These are phyloP conservation scores for Fusarium newnesense DNA, from an alignment of 2,329 filamentous ascomycete genomes.

Conservation along the genomic window DNA sequence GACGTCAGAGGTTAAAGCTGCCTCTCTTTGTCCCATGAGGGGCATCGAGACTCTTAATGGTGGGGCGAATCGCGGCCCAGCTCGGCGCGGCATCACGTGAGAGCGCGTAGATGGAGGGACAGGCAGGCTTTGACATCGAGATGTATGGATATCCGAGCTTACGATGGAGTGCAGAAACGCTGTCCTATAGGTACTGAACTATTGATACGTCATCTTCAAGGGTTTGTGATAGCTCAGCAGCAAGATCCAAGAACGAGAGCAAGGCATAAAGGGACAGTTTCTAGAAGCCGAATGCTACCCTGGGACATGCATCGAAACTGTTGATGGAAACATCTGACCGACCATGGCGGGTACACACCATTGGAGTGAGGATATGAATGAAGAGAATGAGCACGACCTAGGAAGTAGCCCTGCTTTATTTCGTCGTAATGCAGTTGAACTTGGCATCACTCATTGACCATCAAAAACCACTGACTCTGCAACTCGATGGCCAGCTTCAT, in stretches of 20 bases:
- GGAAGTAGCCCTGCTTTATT: no score
- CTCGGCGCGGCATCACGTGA: conserved; percentile 31
- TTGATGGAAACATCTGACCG: neutral
- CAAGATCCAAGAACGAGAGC: neutral
- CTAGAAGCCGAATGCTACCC: neutral
- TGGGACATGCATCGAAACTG: neutral
- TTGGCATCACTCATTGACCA: no score
- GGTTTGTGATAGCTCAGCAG: neutral
- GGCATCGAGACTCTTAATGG: neutral
- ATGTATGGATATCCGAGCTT: neutral
- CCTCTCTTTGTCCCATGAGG: conserved; percentile 7
- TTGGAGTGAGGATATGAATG: no score
- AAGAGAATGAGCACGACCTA: no score
- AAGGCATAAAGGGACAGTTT: neutral
- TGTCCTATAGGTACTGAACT: neutral
- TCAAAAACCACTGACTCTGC: no score
- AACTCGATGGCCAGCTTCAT: neutral
- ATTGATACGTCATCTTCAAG: conserved; percentile 11
- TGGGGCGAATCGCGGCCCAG: conserved; percentile 1
- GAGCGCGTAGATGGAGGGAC: conserved; percentile 14
- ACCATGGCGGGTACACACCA: no score
- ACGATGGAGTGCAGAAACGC: neutral
- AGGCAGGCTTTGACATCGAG: neutral
- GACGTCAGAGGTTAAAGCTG: conserved; percentile 3
- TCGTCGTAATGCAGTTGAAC: no score